Base-by-base conservation (phyloP, 2,329 filamentous ascomycete species). In the Cryphonectria naterciae region DNA sequence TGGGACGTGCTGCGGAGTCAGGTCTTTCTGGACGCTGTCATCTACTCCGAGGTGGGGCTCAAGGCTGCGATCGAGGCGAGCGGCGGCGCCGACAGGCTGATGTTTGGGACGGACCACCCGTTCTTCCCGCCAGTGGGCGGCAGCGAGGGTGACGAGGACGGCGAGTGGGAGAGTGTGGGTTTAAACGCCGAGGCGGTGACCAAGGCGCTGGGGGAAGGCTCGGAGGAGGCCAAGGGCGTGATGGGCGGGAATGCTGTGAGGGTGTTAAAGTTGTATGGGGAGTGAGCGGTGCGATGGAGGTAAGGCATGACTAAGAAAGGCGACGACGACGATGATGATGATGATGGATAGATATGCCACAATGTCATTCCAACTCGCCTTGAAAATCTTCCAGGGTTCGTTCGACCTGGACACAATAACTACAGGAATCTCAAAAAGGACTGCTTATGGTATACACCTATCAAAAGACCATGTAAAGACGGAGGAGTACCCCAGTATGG, bases 1-100 rank as follows among this genome's bases (percentile, higher is more conserved):
- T 90, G 84, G 88, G 81, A 85, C 83, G 85, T 83, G 25, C 83
- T 92, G 49, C 83, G 83, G 75, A 90, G 89, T 73, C 96, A 97
- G 81, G 88, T 97, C 62, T 96, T 94, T 78, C 86, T 98, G 1
- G 94, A 97, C 81, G 94, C 94, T 0, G 94, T 97, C 19, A 88
- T 97, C 8, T 94, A 96, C 79, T 93, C 91, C 0, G 89, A 92
- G 63, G 89, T 93, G 13, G 92, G 92, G 0, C 79, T 95, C 70
- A 89, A 87, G 75, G 91, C 92, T 1, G 93, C 93, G 0, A 85
- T 93, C 2, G 87, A 90, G 32, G 91, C 91, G 0, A 87, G 81
- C 11, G 85, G 86, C 72, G 92, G 92, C 0, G 84, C 85, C 0
- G 92, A 94, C 75, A 85, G 92, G 71, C 81, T 95, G 66, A 87